These are phyloP conservation scores for Ceriops zippeliana DNA, from an alignment of 345 rosid species.

Conservation along the genomic window DNA sequence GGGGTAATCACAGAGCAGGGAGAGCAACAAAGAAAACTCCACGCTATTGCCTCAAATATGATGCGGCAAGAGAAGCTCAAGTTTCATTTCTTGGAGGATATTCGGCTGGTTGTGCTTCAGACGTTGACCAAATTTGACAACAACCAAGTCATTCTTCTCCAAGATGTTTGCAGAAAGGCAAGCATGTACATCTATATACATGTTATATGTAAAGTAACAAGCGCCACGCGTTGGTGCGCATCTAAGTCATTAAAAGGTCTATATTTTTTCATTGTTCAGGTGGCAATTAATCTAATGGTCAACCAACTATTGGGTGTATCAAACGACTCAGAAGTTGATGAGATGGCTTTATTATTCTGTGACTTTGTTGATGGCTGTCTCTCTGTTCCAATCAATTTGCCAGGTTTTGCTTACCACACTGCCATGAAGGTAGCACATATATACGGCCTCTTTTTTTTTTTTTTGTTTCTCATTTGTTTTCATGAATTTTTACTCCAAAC, in stretches of 20 bases:
- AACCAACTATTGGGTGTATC: constrained; percentile 70
- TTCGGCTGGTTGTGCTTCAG: constrained; percentile 53
- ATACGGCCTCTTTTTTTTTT: not conserved
- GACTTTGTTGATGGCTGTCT: constrained; percentile 87
- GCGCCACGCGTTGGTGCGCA: no score
- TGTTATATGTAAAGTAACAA: not conserved
- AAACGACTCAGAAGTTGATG: constrained; percentile 56
- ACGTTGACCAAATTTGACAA: constrained; percentile 38
- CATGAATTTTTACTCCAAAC: not conserved
- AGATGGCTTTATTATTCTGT: constrained; percentile 73
- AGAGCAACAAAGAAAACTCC: constrained; percentile 70
- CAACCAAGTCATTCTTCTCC: constrained; percentile 55
- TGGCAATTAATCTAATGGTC: constrained; percentile 80
- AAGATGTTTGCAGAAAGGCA: constrained; percentile 83
- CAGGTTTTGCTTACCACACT: constrained; percentile 65
- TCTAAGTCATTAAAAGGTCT: not conserved
- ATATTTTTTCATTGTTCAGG: constrained; percentile 32
- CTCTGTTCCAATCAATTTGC: constrained; percentile 72
- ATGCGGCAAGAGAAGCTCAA: constrained; percentile 75
- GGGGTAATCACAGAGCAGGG: constrained; percentile 80
- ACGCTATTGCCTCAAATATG: constrained; percentile 71
- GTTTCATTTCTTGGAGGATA: constrained; percentile 57
- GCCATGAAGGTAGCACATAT: constrained; percentile 58
- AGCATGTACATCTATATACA: constrained; percentile 6
- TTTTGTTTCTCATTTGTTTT: not conserved